Evolutionary conservation across 2,329 filamentous ascomycete species (phyloP).

Genomic region (Xylaria sp.): DNA sequence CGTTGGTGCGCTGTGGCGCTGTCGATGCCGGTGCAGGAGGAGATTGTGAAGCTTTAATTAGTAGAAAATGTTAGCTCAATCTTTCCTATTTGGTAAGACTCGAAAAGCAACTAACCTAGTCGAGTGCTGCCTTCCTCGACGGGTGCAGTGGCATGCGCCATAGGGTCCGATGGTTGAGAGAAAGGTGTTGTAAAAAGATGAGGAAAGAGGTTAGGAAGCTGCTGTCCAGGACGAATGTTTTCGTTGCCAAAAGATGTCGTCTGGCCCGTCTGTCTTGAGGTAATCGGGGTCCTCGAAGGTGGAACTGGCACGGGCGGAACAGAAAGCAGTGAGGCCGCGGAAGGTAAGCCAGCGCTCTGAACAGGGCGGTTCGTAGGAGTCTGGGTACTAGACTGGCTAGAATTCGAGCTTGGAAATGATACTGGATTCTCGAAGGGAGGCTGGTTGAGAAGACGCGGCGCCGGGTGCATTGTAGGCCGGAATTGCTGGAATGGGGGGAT

Average conservation of each 20-base stretch:
- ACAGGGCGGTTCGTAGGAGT: conserved; percentile 18
- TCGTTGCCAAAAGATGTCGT: conserved; percentile 21
- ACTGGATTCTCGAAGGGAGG: conserved; percentile 3
- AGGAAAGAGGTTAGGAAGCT: conserved; percentile 19
- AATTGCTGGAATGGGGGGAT: conserved; percentile 18
- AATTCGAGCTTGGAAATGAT: conserved; percentile 9
- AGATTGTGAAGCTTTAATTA: conserved; percentile 26
- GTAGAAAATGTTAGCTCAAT: conserved; percentile 21
- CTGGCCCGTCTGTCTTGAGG: conserved; percentile 16
- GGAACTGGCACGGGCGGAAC: conserved; percentile 9
- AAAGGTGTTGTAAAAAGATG: conserved; percentile 19
- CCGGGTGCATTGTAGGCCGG: conserved; percentile 31
- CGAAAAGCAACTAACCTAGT: conserved; percentile 18
- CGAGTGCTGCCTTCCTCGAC: conserved; percentile 8
- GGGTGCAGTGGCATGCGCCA: not conserved
- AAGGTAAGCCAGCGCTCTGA: conserved; percentile 6
- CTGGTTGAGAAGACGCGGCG: conserved; percentile 22
- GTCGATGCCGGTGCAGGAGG: conserved; percentile 24
- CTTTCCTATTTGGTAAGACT: not conserved
- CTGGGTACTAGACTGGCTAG: conserved; percentile 21
- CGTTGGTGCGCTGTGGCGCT: conserved; percentile 21
- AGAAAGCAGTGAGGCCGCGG: conserved; percentile 18
- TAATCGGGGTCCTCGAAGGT: conserved; percentile 6
- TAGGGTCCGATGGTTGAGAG: conserved; percentile 25
- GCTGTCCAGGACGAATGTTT: conserved; percentile 19